These are phyloP conservation scores for Citrus australasica DNA, from an alignment of 345 rosid genomes.

Conservation along the genomic window DNA sequence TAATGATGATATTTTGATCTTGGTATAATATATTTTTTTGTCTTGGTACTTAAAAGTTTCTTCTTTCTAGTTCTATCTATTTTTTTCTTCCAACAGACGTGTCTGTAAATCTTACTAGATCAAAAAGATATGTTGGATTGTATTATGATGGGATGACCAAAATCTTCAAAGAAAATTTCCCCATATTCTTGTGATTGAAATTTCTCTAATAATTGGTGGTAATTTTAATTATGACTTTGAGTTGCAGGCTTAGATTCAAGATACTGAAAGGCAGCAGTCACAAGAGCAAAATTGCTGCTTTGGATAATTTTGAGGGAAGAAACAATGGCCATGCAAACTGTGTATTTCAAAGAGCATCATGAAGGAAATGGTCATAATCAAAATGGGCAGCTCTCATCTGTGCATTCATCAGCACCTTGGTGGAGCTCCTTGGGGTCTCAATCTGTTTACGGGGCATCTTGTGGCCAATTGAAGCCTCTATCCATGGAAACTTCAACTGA, in stretches of 20 bases:
- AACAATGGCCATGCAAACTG: slow-evolving; percentile 76
- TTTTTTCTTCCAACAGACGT: not conserved
- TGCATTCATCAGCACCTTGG: slow-evolving; percentile 54
- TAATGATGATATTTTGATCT: not conserved
- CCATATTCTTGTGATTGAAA: slow-evolving; percentile 1
- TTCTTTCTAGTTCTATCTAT: not conserved
- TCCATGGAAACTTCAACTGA: slow-evolving; percentile 31
- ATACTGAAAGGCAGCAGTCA: slow-evolving; percentile 1
- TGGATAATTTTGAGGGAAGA: slow-evolving; percentile 17
- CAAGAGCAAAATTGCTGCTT: not conserved
- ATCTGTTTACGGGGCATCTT: slow-evolving; percentile 41
- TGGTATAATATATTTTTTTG: not conserved
- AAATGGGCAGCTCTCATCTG: slow-evolving; percentile 45
- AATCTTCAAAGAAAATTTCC: not conserved
- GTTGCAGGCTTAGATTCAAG: slow-evolving; percentile 33
- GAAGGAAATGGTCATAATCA: slow-evolving; percentile 52
- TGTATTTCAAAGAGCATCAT: slow-evolving; percentile 57
- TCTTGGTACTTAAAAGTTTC: not conserved
- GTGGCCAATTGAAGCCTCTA: slow-evolving; percentile 42
- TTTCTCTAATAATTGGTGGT: slow-evolving; percentile 9
- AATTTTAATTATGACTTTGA: slow-evolving; percentile 7
- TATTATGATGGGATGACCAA: not conserved
- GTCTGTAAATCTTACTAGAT: not conserved
- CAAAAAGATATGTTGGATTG: not conserved
- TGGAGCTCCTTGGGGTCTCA: slow-evolving; percentile 62